A percentile compares a stretch with the other conserved stretches of the same genome.
Conservation (phyloP, 2,329 filamentous ascomycete genomes). For the Xylaria sp. region DNA sequence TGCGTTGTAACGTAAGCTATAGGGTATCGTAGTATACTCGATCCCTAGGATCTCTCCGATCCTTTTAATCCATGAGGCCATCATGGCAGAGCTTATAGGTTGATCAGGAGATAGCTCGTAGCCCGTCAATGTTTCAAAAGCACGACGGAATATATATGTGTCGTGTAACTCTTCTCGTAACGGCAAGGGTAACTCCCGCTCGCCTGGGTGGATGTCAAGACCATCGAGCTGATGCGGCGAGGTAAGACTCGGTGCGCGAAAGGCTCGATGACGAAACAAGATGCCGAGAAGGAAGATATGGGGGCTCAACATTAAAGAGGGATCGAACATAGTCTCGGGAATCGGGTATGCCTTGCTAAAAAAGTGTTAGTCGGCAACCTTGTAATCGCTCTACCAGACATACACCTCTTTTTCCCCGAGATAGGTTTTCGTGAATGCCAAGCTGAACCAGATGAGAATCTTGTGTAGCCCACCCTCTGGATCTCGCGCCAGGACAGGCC, state of each 20-base stretch:
- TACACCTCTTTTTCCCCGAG: too few species aligned
- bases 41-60: conserved; percentile 39
- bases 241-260: conserved; percentile 42
- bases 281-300: conserved; percentile 51
- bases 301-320: conserved; percentile 51
- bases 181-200: conserved; percentile 39
- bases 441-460: too few species aligned
- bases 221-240: conserved; percentile 39
- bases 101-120: conserved; percentile 40
- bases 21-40: conserved; percentile 35
- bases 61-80: conserved; percentile 38
- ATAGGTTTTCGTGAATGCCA: too few species aligned
- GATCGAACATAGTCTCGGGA: conserved; percentile 50
- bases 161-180: conserved; percentile 39
- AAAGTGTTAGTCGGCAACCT: too few species aligned
- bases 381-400: too few species aligned
- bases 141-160: conserved; percentile 43
- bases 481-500: too few species aligned
- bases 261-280: conserved; percentile 45
- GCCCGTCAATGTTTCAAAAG: conserved; percentile 36
- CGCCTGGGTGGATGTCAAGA: conserved; percentile 33
- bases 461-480: too few species aligned
- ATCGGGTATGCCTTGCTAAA: too few species aligned
- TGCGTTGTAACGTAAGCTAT: conserved; percentile 41
- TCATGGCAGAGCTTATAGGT: conserved; percentile 40